phyloP scores from a whole-genome alignment of 1,139 yeast genomes.

The Suhomyces atakaporum region DNA sequence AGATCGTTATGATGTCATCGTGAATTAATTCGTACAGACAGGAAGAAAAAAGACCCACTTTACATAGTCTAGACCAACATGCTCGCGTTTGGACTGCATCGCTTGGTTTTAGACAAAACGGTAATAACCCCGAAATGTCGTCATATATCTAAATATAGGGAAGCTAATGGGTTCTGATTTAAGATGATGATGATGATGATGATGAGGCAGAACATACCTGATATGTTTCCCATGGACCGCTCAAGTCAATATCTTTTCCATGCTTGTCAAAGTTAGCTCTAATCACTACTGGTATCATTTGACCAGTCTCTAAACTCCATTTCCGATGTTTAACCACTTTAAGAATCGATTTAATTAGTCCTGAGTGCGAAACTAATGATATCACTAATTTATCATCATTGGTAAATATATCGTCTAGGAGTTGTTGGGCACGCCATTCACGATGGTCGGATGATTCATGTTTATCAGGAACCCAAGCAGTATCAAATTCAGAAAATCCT shows the following conservation, averaged over 20 bases:
- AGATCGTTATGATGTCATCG: background rate
- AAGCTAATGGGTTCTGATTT: no score
- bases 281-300: conserved; percentile 22
- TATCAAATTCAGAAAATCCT: conserved; percentile 31
- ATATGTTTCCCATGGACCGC: conserved; percentile 10
- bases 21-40: background rate
- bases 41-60: background rate
- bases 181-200: no score
- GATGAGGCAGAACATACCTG: conserved; percentile 1
- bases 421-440: conserved; percentile 28
- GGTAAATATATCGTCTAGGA: conserved; percentile 34
- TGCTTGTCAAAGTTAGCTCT: conserved; percentile 8
- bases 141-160: background rate
- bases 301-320: conserved; percentile 18
- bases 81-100: background rate
- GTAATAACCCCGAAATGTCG: background rate
- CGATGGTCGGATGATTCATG: conserved; percentile 32
- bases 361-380: conserved; percentile 39
- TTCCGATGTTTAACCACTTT: conserved; percentile 29
- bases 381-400: conserved; percentile 28
- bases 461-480: conserved; percentile 26
- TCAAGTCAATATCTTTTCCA: conserved; percentile 9
- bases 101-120: background rate
- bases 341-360: conserved; percentile 33
- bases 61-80: background rate